phyloP scores from a whole-genome alignment of 805 yeast genomes.

The Yarrowia hollandica region DNA sequence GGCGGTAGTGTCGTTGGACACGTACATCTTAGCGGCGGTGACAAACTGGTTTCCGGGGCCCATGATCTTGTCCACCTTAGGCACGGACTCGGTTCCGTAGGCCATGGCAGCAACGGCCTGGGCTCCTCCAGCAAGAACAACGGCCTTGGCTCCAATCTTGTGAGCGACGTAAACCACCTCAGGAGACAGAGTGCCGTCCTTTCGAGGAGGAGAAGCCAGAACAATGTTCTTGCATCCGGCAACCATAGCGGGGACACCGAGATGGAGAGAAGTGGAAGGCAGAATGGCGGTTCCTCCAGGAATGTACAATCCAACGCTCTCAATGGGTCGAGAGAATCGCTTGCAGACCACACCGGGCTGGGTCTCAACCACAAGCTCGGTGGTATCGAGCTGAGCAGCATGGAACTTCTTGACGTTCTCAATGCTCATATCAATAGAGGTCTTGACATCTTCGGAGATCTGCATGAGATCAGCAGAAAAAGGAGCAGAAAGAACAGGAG shows the following conservation, averaged over 20 bases:
- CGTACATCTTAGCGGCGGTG: constrained; percentile 98
- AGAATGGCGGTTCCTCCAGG: constrained; percentile 99
- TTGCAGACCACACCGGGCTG: constrained; percentile 92
- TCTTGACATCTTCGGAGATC: constrained; percentile 69
- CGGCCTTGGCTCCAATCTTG: constrained; percentile 86
- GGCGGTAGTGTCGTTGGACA: constrained; percentile 93
- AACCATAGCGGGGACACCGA: constrained; percentile 97
- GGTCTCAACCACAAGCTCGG: constrained; percentile 81
- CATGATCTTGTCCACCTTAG: constrained; percentile 92
- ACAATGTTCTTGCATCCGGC: constrained; percentile 94
- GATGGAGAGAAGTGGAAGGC: constrained; percentile 97
- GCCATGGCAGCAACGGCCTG: constrained; percentile 99
- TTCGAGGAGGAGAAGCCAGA: constrained; percentile 93
- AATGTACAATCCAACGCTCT: constrained; percentile 89
- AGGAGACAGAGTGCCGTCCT: constrained; percentile 90
- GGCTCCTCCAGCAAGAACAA: constrained; percentile 98
- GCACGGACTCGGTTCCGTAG: constrained; percentile 89
- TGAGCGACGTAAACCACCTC: constrained; percentile 98
- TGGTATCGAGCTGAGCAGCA: constrained; percentile 74
- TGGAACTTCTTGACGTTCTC: constrained; percentile 89
- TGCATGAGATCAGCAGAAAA: constrained; percentile 76
- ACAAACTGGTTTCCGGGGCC: constrained; percentile 99
- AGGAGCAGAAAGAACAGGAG: constrained; percentile 85
- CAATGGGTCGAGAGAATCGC: constrained; percentile 92
- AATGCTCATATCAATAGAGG: constrained; percentile 86